Evolutionary conservation across 2,329 filamentous ascomycete genomes (phyloP).

Genomic region (Fusarium albidum): DNA sequence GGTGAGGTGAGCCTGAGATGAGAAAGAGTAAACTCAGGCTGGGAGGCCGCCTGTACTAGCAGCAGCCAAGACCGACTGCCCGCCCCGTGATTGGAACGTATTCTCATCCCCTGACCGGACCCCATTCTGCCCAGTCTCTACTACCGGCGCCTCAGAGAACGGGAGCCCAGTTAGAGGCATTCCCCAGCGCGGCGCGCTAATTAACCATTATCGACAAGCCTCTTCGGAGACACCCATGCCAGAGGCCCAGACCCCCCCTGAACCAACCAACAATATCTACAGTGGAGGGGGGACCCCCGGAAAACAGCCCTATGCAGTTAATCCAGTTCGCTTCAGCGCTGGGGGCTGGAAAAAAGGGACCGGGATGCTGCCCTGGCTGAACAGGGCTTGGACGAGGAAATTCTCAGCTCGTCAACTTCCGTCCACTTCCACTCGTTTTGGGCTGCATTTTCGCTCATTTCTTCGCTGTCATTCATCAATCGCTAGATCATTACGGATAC

Average conservation of each 20-base stretch:
- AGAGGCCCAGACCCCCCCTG: not conserved
- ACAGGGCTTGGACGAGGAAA: conserved; percentile 14
- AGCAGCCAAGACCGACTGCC: not conserved
- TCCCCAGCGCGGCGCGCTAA: conserved; percentile 2
- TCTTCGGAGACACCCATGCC: not conserved
- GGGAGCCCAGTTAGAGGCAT: not conserved
- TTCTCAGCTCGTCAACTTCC: not conserved
- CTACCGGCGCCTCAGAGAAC: not conserved
- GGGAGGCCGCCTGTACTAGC: conserved; percentile 5
- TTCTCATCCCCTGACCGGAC: not conserved
- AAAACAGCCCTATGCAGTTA: conserved; percentile 15
- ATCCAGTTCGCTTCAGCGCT: not conserved
- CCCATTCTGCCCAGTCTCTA: not conserved
- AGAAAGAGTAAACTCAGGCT: no score
- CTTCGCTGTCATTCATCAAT: conserved; percentile 5
- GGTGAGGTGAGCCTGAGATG: not conserved
- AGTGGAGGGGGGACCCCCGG: conserved; percentile 2
- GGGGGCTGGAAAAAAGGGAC: conserved; percentile 16
- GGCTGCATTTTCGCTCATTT: conserved; percentile 11
- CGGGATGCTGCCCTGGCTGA: conserved; percentile 25
- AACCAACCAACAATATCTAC: not conserved
- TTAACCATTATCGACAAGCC: conserved; percentile 17
- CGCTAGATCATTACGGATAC: conserved; percentile 2
- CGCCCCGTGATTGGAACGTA: not conserved
- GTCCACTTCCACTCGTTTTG: not conserved